Base-by-base conservation (phyloP, 2,329 filamentous ascomycete genomes). In the Exophiala phaeomuriformis region DNA sequence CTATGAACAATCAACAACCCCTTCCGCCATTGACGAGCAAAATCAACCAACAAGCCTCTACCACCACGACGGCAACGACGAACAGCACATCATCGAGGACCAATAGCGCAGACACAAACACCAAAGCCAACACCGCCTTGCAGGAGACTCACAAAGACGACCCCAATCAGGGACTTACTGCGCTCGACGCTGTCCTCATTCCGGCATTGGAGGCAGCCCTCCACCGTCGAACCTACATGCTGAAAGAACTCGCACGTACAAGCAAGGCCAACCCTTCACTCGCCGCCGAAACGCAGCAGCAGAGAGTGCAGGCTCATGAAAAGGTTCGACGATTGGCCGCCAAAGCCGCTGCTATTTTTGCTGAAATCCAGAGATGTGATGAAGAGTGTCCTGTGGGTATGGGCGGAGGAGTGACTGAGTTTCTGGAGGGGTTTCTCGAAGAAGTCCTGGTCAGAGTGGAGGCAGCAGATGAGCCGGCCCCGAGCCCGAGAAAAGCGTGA, bases 401-500 rank as follows among this genome's bases (percentile, higher is more conserved):
- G 91, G 91, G 90, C 0, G 84, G 88, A 42, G 90, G 91, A 29
- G 90, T 95, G 1, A 83, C 84, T 42, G 88, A 87, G 1, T 94
- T 97, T 63, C 71, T 97, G 5, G 93, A 98, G 69, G 91, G 90
- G 0, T 81, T 97, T 58, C 73, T 98, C 33, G 93, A 98, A 69
- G 93, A 98, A 74, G 85, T 98, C 28, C 74, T 98, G 27, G 90
- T 96, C 35, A 75, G 93, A 52, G 88, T 97, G 9, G 91, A 97
- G 72, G 88, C 90, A 3, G 77, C 90, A 57, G 88, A 93, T 64
- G 87, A 89, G 50, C 52, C 53, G 3, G 49, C 51, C 31, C n/a
- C 51, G 28, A 58, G 56, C 44, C 57, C 55, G 5, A 56, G 46
- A 40, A 50, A 53, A 49, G 39, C 35, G 47, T 55, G 45, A 55